Base-by-base conservation (phyloP, 2,329 filamentous ascomycete species). In the Neopestalotiopsis sp. region DNA sequence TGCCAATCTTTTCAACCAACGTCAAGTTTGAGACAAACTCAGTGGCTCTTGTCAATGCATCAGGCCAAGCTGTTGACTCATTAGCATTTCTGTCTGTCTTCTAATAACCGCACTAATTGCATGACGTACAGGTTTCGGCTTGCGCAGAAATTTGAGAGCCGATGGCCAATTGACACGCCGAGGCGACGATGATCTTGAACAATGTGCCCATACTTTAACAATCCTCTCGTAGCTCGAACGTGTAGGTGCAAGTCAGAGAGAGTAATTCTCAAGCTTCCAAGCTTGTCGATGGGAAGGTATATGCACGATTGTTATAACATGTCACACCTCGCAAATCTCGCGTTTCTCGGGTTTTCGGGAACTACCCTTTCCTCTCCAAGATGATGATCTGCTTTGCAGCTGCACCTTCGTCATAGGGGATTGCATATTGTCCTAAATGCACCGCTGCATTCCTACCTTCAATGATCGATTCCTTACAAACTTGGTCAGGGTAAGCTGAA, bases 1-100 rank as follows among this genome's bases (percentile, higher is more conserved):
- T 57, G n/a, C 32, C 38, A 62, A 71, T 70, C 79, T 92, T 92
- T 79, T 92, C 90, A n/a, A 86, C 79, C 68, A 92, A 79, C 4
- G 90, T 92, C 78, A 92, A 80, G 73, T 90, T 85, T 58, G 85
- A 85, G 42, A 92, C 89, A 71, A 92, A 91, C 6, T 84, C 84
- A 62, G 85, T 84, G 1, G 90, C 90, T 75, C 88, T 89, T 7
- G 80, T 78, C 73, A 91, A 89, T 28, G 90, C 89, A 24, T 84
- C 82, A 14, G 82, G 84, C 90, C 90, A 92, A 9, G 45, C n/a
- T 52, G n/a, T 52, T n/a, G 45, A 17, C n/a, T 20, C 9, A 4
- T 52, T 52, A 20, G 9, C 17, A n/a, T 52, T 28, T 28, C 24
- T 28, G 0, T 28, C 24, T 28, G 24, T 28, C 0, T 28, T 28